These are phyloP conservation scores for Salix koriyanagi DNA, from an alignment of 345 rosid species.

Conservation along the genomic window DNA sequence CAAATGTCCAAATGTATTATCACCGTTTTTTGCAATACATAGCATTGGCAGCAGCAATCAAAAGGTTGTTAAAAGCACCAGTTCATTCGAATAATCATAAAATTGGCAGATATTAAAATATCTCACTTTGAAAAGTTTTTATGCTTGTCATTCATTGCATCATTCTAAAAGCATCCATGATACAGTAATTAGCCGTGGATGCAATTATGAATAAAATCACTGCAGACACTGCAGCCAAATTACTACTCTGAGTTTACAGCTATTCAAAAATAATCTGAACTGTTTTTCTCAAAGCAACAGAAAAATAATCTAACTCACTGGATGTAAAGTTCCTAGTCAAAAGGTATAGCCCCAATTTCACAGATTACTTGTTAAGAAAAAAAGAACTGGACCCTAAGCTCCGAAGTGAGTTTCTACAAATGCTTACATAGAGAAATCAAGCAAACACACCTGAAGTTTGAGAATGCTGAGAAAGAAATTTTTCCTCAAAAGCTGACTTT, in stretches of 20 bases:
- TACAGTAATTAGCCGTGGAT: background rate
- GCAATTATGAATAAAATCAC: background rate
- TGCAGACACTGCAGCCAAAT: background rate
- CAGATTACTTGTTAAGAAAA: background rate
- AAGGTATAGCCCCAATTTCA: background rate
- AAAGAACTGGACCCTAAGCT: background rate
- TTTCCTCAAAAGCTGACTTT: slow-evolving; percentile 89
- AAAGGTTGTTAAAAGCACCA: background rate
- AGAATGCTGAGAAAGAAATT: slow-evolving; percentile 84
- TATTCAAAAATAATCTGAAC: background rate
- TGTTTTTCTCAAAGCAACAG: background rate
- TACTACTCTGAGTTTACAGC: background rate
- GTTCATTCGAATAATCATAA: background rate
- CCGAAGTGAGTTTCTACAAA: background rate
- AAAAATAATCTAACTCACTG: background rate
- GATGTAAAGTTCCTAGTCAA: background rate
- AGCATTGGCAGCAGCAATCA: background rate
- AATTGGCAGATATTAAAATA: background rate
- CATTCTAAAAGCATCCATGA: background rate
- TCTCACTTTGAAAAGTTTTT: background rate
- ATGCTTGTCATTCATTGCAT: background rate
- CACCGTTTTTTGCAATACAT: background rate
- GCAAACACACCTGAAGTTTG: slow-evolving; percentile 77
- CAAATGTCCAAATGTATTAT: background rate
- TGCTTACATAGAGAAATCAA: background rate